Conservation (phyloP, 208 protist genomes). For the Naegleria gruberi region DNA sequence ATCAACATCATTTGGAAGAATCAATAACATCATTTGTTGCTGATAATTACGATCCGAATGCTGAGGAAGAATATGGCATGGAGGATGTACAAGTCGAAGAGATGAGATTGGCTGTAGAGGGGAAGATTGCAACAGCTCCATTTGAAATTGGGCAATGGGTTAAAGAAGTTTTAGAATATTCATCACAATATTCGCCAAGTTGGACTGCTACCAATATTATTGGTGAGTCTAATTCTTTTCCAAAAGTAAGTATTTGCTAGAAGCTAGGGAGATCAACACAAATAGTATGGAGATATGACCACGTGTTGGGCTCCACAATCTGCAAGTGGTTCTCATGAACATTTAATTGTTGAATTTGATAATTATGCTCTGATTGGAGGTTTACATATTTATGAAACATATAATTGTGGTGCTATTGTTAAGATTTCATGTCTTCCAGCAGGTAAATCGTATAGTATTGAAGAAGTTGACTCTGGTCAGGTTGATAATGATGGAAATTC, state of each 20-base stretch:
- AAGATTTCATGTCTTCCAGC: not conserved
- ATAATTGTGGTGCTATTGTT: not conserved
- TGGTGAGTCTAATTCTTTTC: not conserved
- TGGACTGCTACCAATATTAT: not conserved
- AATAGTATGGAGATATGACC: not conserved
- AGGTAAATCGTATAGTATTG: not conserved
- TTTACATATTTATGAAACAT: conserved; percentile 10
- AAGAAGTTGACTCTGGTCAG: not conserved
- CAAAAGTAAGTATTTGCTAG: not conserved
- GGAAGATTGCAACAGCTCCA: not conserved
- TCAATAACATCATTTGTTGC: no score
- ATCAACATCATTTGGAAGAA: no score
- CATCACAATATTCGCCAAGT: not conserved
- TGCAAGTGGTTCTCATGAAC: not conserved
- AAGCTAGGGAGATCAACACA: not conserved
- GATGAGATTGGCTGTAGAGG: not conserved
- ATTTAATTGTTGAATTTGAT: not conserved
- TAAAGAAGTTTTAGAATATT: not conserved
- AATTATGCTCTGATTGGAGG: not conserved
- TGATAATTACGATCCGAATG: no score
- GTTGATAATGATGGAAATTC: no score
- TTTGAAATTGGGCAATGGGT: not conserved
- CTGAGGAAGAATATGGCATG: no score
- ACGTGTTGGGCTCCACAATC: not conserved
- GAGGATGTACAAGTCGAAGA: not conserved